Evolutionary conservation across 441 rosid genomes (phyloP).

Genomic region (Populus hybrid): DNA sequence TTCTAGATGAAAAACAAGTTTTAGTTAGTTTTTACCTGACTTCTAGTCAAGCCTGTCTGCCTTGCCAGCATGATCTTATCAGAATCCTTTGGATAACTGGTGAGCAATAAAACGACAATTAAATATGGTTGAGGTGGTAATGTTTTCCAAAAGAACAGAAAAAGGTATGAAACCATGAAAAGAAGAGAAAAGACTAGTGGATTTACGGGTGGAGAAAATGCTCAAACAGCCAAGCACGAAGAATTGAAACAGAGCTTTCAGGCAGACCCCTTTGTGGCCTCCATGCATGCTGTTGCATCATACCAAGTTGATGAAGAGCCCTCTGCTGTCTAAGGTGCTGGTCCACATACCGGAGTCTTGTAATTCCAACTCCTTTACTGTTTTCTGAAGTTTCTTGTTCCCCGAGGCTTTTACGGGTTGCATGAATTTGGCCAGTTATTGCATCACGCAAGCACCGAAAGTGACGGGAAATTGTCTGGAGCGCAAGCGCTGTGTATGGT

Average conservation of each 20-base stretch:
- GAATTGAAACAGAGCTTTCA: constrained; percentile 85
- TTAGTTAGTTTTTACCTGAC: constrained; percentile 61
- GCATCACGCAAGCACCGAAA: constrained; percentile 89
- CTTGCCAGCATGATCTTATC: constrained; percentile 95
- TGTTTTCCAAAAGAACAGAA: neutral
- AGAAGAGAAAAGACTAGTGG: constrained; percentile 6
- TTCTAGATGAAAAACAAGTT: neutral
- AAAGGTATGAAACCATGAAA: neutral
- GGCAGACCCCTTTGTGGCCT: constrained; percentile 97
- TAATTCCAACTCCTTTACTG: constrained; percentile 60
- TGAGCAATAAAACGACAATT: constrained; percentile 11
- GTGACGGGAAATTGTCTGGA: constrained; percentile 93
- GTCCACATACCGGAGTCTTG: constrained; percentile 83
- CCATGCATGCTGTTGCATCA: constrained; percentile 92
- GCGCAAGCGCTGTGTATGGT: constrained; percentile 90
- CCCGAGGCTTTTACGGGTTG: constrained; percentile 64
- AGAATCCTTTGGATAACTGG: constrained; percentile 93
- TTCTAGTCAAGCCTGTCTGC: constrained; percentile 92
- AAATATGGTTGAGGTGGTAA: neutral
- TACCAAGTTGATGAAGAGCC: constrained; percentile 82
- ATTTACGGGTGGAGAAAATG: constrained; percentile 98
- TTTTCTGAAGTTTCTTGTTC: constrained; percentile 76
- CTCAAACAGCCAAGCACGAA: constrained; percentile 98
- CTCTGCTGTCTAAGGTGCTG: constrained; percentile 93
- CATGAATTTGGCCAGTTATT: constrained; percentile 58